These are phyloP conservation scores for Sarocladiaceae sp. DNA, from an alignment of 2,329 filamentous ascomycete species.

Conservation along the genomic window DNA sequence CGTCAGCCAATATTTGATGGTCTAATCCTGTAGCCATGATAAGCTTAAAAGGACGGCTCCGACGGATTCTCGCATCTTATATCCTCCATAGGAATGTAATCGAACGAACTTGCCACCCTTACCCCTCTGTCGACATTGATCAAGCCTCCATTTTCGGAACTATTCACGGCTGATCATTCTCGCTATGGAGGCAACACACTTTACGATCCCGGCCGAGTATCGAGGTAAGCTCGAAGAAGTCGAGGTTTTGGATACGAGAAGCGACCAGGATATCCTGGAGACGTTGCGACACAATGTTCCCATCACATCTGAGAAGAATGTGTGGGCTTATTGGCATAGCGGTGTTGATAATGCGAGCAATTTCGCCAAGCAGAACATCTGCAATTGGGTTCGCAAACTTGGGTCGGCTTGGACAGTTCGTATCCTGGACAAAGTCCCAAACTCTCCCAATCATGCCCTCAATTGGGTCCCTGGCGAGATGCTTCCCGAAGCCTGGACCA, in stretches of 20 bases:
- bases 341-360: slow-evolving; percentile 27
- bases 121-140: too few relatives aligned
- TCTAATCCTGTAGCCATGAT: too few relatives aligned
- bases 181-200: too few relatives aligned
- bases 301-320: slow-evolving; percentile 33
- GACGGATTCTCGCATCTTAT: too few relatives aligned
- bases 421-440: slow-evolving; percentile 31
- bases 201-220: background rate
- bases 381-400: slow-evolving; percentile 31
- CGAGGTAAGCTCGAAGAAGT: background rate
- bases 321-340: slow-evolving; percentile 39
- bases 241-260: slow-evolving; percentile 17
- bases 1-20: too few relatives aligned
- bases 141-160: too few relatives aligned
- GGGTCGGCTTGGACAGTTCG: slow-evolving; percentile 34
- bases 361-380: slow-evolving; percentile 31
- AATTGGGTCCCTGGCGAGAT: slow-evolving; percentile 29
- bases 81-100: too few relatives aligned
- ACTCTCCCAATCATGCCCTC: slow-evolving; percentile 29
- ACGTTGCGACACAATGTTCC: slow-evolving; percentile 23
- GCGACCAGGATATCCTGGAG: slow-evolving; percentile 25
- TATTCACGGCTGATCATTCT: too few relatives aligned
- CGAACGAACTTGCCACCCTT: too few relatives aligned
- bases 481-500: slow-evolving; percentile 36
- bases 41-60: too few relatives aligned